These are phyloP conservation scores for Isochrysis galbana DNA, from an alignment of 78 protist species.

Conservation along the genomic window DNA sequence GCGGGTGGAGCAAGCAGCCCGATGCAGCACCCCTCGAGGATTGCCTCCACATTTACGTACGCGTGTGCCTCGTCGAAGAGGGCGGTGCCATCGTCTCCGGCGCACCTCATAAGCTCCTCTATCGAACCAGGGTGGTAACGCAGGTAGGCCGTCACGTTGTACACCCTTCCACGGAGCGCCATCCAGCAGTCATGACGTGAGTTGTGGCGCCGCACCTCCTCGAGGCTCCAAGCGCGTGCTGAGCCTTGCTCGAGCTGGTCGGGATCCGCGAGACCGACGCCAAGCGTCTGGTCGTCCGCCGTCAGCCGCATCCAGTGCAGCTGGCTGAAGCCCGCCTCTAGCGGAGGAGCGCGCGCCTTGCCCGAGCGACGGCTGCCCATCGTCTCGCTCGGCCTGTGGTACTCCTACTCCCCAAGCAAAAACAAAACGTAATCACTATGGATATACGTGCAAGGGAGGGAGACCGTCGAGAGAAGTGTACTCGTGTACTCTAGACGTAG, in stretches of 20 bases:
- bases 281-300: not conserved
- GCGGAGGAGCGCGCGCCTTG: no score
- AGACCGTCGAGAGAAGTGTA: no score
- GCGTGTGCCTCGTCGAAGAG: slow-evolving; percentile 46
- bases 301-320: slow-evolving; percentile 57
- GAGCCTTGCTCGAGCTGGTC: slow-evolving; percentile 2
- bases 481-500: no score
- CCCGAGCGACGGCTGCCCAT: no score
- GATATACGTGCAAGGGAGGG: no score
- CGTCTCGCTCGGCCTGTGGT: no score
- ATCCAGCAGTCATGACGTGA: slow-evolving; percentile 65
- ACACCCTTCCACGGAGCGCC: slow-evolving; percentile 71
- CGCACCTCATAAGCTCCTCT: slow-evolving; percentile 51
- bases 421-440: no score
- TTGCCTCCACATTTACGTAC: slow-evolving; percentile 43
- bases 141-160: slow-evolving; percentile 67
- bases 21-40: not conserved
- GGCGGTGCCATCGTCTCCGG: slow-evolving; percentile 72
- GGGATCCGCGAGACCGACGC: not conserved
- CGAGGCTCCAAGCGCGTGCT: not conserved
- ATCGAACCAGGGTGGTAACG: slow-evolving; percentile 79
- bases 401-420: no score
- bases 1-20: no score
- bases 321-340: slow-evolving; percentile 59
- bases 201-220: slow-evolving; percentile 54